Conservation (phyloP, 306 rosid species). For the Gynostemma pentaphyllum region DNA sequence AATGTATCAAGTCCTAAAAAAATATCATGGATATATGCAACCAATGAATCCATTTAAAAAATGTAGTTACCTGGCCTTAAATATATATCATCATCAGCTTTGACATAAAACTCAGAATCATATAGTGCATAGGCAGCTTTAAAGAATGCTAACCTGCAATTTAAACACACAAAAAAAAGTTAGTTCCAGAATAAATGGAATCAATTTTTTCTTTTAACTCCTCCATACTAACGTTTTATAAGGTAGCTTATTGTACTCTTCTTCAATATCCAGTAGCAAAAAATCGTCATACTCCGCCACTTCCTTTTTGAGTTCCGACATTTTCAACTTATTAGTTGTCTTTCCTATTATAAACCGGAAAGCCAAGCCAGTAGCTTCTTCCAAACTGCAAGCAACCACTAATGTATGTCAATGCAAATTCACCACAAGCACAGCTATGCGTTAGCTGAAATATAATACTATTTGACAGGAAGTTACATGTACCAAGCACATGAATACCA, state of each 20-base stretch:
- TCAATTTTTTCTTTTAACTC: slow-evolving; percentile 2
- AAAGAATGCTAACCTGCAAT: slow-evolving; percentile 79
- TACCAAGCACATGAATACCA: not conserved
- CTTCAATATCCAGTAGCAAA: slow-evolving; percentile 80
- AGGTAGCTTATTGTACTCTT: slow-evolving; percentile 99
- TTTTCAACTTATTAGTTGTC: slow-evolving; percentile 51
- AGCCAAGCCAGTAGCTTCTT: slow-evolving; percentile 93
- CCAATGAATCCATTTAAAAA: not conserved
- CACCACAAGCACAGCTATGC: slow-evolving; percentile 1
- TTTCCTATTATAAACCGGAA: slow-evolving; percentile 86
- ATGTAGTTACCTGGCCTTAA: slow-evolving; percentile 71
- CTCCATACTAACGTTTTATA: slow-evolving; percentile 86
- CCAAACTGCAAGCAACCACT: slow-evolving; percentile 54
- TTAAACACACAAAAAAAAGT: not conserved
- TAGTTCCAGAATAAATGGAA: slow-evolving; percentile 9
- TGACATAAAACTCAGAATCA: slow-evolving; percentile 80
- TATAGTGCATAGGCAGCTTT: slow-evolving; percentile 90
- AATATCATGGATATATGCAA: not conserved
- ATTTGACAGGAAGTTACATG: slow-evolving; percentile 1
- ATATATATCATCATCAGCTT: slow-evolving; percentile 96
- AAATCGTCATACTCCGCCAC: slow-evolving; percentile 69
- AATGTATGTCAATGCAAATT: slow-evolving; percentile 20
- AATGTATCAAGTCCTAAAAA: not conserved
- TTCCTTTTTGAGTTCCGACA: slow-evolving; percentile 63
- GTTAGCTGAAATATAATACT: not conserved